Conservation (phyloP, 371 early-diverging fungal species). For the Mortierella sp. region DNA sequence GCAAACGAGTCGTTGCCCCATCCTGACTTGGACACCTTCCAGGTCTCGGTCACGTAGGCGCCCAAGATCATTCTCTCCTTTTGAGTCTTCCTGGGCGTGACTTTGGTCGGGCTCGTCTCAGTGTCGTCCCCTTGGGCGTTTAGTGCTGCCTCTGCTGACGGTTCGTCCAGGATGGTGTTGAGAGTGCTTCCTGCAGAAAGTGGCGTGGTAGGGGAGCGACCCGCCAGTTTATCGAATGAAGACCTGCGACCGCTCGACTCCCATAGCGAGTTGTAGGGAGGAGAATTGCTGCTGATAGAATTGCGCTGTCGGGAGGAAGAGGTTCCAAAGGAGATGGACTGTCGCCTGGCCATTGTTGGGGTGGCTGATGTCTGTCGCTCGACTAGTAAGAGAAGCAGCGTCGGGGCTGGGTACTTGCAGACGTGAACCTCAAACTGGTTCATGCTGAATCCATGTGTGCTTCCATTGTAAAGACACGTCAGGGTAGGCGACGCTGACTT, state of each 20-base stretch:
- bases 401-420: conserved; percentile 78
- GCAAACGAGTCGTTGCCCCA: conserved; percentile 69
- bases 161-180: conserved; percentile 25
- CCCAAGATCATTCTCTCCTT: conserved; percentile 60
- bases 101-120: neutral
- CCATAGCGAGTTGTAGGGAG: conserved; percentile 18
- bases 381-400: conserved; percentile 64
- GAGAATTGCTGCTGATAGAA: conserved; percentile 35
- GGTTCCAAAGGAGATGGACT: conserved; percentile 38
- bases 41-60: conserved; percentile 69
- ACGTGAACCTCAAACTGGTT: conserved; percentile 73
- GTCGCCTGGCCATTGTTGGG: conserved; percentile 22
- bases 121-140: neutral
- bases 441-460: conserved; percentile 75
- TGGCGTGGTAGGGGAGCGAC: conserved; percentile 18
- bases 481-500: conserved; percentile 21
- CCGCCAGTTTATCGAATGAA: conserved; percentile 23
- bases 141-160: neutral
- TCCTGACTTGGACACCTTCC: conserved; percentile 67
- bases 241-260: conserved; percentile 16
- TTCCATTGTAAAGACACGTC: conserved; percentile 65
- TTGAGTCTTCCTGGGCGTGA: conserved; percentile 1
- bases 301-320: conserved; percentile 20
- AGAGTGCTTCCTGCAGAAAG: conserved; percentile 14
- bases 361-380: conserved; percentile 35